A percentile compares a stretch with the other conserved stretches of the same genome.
Evolutionary conservation across 2,329 filamentous ascomycete species (phyloP).

Genomic region (Sclerotinia sclerotiorum): DNA sequence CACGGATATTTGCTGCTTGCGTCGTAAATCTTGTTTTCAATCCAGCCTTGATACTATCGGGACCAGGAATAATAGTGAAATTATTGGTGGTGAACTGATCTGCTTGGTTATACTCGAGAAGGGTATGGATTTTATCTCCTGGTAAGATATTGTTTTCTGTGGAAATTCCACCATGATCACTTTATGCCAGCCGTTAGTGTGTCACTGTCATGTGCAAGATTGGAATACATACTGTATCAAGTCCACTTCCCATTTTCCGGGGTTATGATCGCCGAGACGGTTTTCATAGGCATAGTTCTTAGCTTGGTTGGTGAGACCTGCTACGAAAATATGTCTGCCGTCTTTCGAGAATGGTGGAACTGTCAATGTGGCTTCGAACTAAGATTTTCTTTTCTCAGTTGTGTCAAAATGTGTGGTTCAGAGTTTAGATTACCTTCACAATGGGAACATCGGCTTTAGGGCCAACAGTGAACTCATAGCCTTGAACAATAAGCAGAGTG

Average conservation of each 20-base stretch:
- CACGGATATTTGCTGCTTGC: not conserved
- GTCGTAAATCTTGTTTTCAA: not conserved
- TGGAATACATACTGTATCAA: not conserved
- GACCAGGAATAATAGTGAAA: not conserved
- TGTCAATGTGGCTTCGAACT: conserved; percentile 30
- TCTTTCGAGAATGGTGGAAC: conserved; percentile 29
- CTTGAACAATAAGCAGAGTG: not conserved
- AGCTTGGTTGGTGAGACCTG: conserved; percentile 29
- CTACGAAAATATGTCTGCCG: conserved; percentile 28
- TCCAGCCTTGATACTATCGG: not conserved
- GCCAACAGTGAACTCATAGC: conserved; percentile 6
- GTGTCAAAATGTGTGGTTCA: not conserved
- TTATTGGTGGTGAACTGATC: not conserved
- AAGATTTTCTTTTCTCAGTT: not conserved
- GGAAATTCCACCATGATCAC: not conserved
- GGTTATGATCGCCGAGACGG: conserved; percentile 29
- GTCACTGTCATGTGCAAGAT: too few species aligned
- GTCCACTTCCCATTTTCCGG: conserved; percentile 27
- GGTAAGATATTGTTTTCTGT: conserved; percentile 10
- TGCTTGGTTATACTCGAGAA: not conserved
- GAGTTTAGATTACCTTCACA: not conserved
- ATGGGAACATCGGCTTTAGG: not conserved
- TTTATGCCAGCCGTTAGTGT: not conserved
- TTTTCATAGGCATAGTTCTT: conserved; percentile 30
- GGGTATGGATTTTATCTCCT: not conserved